Percentiles rank a stretch among this genome's conserved stretches.
Conservation (phyloP, 2,329 filamentous ascomycete genomes). For the Xylariaceae sp. region DNA sequence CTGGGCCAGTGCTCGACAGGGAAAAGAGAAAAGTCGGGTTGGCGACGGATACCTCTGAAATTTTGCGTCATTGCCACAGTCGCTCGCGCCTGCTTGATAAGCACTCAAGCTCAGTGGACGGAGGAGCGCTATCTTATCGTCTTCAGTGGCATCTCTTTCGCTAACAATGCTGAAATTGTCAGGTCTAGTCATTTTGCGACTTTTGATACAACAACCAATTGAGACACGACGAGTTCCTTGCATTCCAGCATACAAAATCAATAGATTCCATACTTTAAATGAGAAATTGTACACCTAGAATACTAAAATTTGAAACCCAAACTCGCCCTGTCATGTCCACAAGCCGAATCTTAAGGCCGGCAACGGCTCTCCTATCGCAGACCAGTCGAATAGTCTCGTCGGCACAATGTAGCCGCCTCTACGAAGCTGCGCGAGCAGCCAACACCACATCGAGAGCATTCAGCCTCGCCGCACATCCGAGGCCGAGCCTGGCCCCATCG, state of each 20-base stretch:
- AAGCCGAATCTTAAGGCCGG: slow-evolving; percentile 22
- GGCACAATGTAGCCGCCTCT: slow-evolving; percentile 14
- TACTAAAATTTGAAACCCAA: no score
- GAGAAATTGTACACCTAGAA: no score
- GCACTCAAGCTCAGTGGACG: not conserved
- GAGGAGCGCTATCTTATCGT: slow-evolving; percentile 11
- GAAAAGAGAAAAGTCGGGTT: not conserved
- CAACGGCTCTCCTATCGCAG: slow-evolving; percentile 21
- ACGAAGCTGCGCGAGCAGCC: slow-evolving; percentile 18
- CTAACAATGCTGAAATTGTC: not conserved
- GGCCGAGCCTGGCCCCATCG: slow-evolving; percentile 8
- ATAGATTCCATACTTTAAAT: no score
- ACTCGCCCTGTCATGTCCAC: slow-evolving; percentile 17
- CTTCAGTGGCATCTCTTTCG: slow-evolving; percentile 1
- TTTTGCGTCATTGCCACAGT: slow-evolving; percentile 14
- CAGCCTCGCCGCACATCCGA: slow-evolving; percentile 16
- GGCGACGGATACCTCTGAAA: not conserved
- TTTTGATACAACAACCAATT: no score
- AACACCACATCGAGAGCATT: slow-evolving; percentile 24
- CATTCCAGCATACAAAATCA: no score
- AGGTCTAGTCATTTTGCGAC: no score
- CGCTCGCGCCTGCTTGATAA: slow-evolving; percentile 14
- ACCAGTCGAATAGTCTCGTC: slow-evolving; percentile 15
- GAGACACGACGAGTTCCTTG: no score
- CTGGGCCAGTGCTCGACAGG: not conserved